Evolutionary conservation across 768 basidiomycete species (phyloP).

Genomic region (Omphalotus guepiniiformis): DNA sequence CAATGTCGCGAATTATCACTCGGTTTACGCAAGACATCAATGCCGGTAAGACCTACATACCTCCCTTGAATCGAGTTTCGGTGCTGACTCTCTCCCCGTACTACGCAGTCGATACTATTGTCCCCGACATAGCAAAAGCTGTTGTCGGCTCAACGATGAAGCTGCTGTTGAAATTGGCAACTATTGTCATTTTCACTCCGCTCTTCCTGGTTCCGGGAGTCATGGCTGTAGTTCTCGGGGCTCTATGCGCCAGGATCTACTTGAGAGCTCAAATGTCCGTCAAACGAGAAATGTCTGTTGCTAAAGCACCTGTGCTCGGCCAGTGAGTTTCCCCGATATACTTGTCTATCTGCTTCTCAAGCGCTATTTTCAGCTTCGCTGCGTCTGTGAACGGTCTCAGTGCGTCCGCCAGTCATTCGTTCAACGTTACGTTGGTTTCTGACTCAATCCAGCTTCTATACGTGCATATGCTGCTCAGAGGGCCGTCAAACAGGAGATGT

Average conservation of each 20-base stretch:
- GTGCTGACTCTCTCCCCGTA: neutral
- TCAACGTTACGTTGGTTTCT: neutral
- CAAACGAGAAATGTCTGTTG: constrained; percentile 19
- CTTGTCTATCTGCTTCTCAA: neutral
- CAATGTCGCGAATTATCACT: constrained; percentile 45
- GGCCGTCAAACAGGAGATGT: constrained; percentile 18
- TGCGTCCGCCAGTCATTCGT: constrained; percentile 16
- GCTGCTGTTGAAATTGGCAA: constrained; percentile 20
- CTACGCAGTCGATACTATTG: constrained; percentile 12
- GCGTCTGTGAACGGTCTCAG: constrained; percentile 41
- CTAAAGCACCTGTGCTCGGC: constrained; percentile 16
- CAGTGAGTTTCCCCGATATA: constrained; percentile 31
- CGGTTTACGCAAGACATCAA: constrained; percentile 46
- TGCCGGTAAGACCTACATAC: constrained; percentile 17
- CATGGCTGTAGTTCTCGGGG: constrained; percentile 24
- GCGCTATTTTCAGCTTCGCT: constrained; percentile 26
- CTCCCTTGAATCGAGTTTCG: neutral
- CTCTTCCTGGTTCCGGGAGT: constrained; percentile 7
- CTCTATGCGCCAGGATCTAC: constrained; percentile 20
- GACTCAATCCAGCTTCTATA: constrained; percentile 7
- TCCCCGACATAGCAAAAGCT: constrained; percentile 6
- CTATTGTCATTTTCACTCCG: constrained; percentile 22
- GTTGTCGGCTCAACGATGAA: constrained; percentile 11
- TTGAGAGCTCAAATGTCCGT: constrained; percentile 20
- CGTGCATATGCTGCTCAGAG: constrained; percentile 12